phyloP scores from a whole-genome alignment of 192 early-diverging fungal genomes.

The Backusella australiensis region DNA sequence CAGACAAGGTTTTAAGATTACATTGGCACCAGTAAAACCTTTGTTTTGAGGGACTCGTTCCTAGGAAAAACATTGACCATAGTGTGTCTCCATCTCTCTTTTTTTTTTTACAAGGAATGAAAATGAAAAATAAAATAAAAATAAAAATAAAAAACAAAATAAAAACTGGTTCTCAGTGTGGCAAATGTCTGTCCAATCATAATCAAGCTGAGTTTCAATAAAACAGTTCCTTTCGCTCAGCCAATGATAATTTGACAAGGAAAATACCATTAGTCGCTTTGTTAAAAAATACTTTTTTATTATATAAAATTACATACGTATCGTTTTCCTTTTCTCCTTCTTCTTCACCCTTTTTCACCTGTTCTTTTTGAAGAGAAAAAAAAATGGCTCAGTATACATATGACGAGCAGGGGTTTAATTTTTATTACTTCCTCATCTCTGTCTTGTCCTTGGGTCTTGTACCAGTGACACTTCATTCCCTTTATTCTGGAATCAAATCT shows the following conservation, averaged over 20 bases:
- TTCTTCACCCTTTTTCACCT: neutral
- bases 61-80: conserved; percentile 14
- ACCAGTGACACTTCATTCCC: conserved; percentile 59
- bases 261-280: neutral
- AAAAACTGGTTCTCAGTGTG: neutral
- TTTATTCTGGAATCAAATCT: conserved; percentile 14
- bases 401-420: conserved; percentile 92
- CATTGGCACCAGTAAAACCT: neutral
- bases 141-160: too few relatives aligned
- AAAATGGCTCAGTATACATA: conserved; percentile 83
- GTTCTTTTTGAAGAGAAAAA: neutral
- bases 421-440: conserved; percentile 91
- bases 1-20: conserved; percentile 1
- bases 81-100: neutral
- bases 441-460: conserved; percentile 80
- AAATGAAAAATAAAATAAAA: neutral
- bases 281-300: neutral
- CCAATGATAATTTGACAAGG: conserved; percentile 12
- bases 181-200: neutral
- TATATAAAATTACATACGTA: neutral
- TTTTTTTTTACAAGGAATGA: neutral
- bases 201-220: neutral
- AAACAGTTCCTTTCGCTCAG: neutral
- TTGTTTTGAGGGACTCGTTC: conserved; percentile 12
- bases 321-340: neutral